Base-by-base conservation (phyloP, 495 filamentous ascomycete species). In the Aspergillus asperescens region DNA sequence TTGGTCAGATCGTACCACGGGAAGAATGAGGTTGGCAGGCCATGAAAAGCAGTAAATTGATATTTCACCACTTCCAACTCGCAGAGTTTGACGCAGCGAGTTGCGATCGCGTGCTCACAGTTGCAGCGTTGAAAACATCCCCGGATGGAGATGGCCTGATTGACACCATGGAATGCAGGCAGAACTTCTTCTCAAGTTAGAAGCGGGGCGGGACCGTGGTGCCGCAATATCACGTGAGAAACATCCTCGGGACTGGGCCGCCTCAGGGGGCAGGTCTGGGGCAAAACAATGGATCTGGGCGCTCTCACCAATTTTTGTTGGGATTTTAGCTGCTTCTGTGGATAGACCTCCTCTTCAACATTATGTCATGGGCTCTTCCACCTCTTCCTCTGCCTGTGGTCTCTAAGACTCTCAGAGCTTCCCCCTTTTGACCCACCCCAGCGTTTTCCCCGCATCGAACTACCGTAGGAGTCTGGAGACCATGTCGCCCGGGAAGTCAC, bases 401-500 rank as follows among this genome's bases (percentile, higher is more conserved):
- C 18, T 24, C 27, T 55, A 40, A 52, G 18, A 29, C 13, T 25
- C 25, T 27, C 22, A 16, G 15, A 15, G 31, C 37, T 28, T 25
- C 19, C 27, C 35, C 41, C 43, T 37, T 45, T 25, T 57, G 38
- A 52, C 1, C 38, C 38, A 19, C 31, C 25, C 25, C 9, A 39
- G 3, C 48, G 31, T 50, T 9, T 23, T 50, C 40, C 31, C 53
- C 52, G 15, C 51, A n/a, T 47, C 41, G 49, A 31, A 32, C 28
- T 38, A 15, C 29, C 20, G n/a, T n/a, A n/a, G n/a, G n/a, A n/a
- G n/a, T 27, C 32, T 55, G 35, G 37, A 12, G 34, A 63, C 38
- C 31, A 76, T 73, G 70, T 56, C 71, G 40, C 59, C 68, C 23
- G 55, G 66, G 10, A 73, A 74, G 52, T 37, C 67, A 18, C 45